Evolutionary conservation across 1,284 basidiomycete species (phyloP).

Genomic region (Takashimella koratensis): DNA sequence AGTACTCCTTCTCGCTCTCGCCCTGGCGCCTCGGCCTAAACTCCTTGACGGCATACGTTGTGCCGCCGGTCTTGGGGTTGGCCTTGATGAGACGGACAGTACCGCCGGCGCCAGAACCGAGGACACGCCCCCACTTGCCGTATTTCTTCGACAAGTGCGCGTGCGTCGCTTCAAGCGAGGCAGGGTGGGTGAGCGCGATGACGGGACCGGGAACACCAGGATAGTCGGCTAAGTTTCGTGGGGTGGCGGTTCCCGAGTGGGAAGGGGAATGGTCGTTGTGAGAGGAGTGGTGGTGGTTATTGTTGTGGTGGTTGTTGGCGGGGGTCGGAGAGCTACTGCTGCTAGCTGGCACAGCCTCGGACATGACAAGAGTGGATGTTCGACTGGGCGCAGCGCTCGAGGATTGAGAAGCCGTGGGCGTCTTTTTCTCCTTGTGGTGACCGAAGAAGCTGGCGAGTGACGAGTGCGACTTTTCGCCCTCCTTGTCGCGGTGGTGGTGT

Average conservation of each 20-base stretch:
- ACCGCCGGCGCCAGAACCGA: constrained; percentile 94
- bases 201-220: constrained; percentile 46
- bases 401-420: constrained; percentile 22
- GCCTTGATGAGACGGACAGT: constrained; percentile 95
- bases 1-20: constrained; percentile 93
- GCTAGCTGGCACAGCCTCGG: constrained; percentile 15
- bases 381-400: constrained; percentile 36
- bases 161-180: constrained; percentile 73
- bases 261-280: constrained; percentile 10
- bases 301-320: constrained; percentile 5
- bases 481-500: constrained; percentile 48
- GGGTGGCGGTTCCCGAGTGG: constrained; percentile 38
- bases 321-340: constrained; percentile 3
- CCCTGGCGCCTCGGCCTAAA: constrained; percentile 83
- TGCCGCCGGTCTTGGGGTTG: constrained; percentile 68
- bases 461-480: constrained; percentile 48
- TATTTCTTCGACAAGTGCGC: constrained; percentile 96
- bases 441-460: constrained; percentile 48
- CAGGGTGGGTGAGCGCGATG: constrained; percentile 44
- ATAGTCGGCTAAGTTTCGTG: constrained; percentile 36
- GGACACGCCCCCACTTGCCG: constrained; percentile 94
- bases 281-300: constrained; percentile 5
- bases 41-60: constrained; percentile 94
- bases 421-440: constrained; percentile 42
- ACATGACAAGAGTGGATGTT: constrained; percentile 32